Evolutionary conservation across 2,329 filamentous ascomycete genomes (phyloP), one percentile per base, ranked within the genome.

Genomic region (Trichoderma sp.): DNA sequence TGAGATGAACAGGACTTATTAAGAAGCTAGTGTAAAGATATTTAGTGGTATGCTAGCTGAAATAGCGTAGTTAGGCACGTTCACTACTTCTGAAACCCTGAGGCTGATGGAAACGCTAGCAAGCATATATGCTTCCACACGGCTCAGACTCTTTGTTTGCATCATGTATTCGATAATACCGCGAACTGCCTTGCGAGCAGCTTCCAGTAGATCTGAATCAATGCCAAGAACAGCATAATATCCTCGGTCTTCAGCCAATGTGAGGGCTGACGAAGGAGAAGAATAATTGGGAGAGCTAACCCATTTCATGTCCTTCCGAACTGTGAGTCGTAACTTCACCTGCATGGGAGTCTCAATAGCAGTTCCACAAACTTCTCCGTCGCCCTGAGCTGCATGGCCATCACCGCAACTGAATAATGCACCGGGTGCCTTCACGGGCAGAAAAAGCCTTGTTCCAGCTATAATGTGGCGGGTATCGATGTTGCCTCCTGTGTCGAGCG

Each of bases 311-410:
- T 67, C 43, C 23, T 57, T 67, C 20, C n/a, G 39, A 5, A 58
- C 17, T 9, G 64, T 57, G 32, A 67, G 23, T 15, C 64, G 64
- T 20, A 67, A 13, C 64, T 26, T 67, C 3, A 67, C 64, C 6
- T 67, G 64, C 64, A 67, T 67, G n/a, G 64, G 64, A 20, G 64
- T 67, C 32, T 67, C 64, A 67, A 67, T 57, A 30, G 64, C 64
- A n/a, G 64, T 58, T 20, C 64, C 64, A 32, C 64, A 67, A 7
- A 67, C 64, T 28, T 67, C 64, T 28, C 64, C 64, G n/a, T 67
- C 64, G 15, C 64, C 64, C 32, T 67, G 64, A 57, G 64, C 64
- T 9, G 64, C 64, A 11, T 67, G 64, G 6, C 64, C 64, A 58
- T 67, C 64, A 11, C 64, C 64, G 12, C 64, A 67, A 17, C 64